Evolutionary conservation across 164 flowering plant species (phyloP), one percentile per base, ranked within the genome.

Genomic region (Stephania cephalantha): DNA sequence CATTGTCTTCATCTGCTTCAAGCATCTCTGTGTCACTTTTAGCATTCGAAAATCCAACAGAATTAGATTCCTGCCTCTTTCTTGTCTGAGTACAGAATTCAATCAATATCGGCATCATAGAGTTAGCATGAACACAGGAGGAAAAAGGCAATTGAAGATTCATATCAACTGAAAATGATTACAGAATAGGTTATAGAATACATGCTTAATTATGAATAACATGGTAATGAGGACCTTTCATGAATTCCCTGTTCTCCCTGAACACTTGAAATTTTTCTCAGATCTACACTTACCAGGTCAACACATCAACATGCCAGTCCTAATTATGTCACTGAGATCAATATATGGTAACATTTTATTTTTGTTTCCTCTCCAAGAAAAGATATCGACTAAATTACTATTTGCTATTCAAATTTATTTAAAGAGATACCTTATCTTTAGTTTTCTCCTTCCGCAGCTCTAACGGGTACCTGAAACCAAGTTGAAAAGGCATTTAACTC

Each of bases 391-490:
- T 6, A 58, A 58, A 50, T 42, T 20, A n/a, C 6, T 29, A 42
- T 58, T 45, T 11, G 7, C 25, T 7, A 9, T 3, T 11, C 18
- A 31, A 20, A 68, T 50, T 75, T 58, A 69, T 68, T 13, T 9
- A 77, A 20, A 64, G 25, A 58, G 46, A 7, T 88, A 95, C 98
- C 95, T 91, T 95, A 68, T 85, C 86, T 84, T 91, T 93, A 64
- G 88, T 84, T 81, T 95, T 95, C 76, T 81, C 98, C 85, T 92
- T 95, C 71, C 99, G 87, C 35, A 95, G 86, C 90, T 95, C 99
- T 83, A 95, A 74, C 0, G 99, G 99, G 63, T 95, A 95, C 99
- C 99, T 95, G 69, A 73, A 77, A 13, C 29, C 18, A 72, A 74
- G 17, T 25, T 69, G 17, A 68, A 46, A 58, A 58, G n/a, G 8